Conservation (phyloP, 331 rosid species). For the Erythrophleum ivorense region DNA sequence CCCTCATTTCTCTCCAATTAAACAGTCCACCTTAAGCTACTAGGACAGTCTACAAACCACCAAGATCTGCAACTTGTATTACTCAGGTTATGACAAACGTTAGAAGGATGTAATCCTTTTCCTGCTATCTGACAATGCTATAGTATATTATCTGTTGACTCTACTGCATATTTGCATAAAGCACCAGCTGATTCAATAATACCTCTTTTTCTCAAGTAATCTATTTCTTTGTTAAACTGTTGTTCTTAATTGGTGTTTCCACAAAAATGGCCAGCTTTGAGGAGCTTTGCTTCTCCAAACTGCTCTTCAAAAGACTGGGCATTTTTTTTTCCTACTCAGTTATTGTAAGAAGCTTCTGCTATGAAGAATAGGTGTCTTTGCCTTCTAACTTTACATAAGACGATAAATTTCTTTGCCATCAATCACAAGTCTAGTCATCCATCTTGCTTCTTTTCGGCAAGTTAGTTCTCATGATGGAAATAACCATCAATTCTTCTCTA, state of each 20-base stretch:
- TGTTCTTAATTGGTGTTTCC: background rate
- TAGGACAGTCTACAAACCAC: constrained; percentile 21
- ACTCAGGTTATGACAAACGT: constrained; percentile 14
- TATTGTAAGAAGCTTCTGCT: constrained; percentile 8
- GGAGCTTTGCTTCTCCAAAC: constrained; percentile 18
- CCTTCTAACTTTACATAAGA: background rate
- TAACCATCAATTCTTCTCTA: background rate
- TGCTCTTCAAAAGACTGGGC: constrained; percentile 1
- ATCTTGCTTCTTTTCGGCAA: constrained; percentile 30
- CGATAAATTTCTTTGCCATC: constrained; percentile 9
- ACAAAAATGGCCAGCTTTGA: background rate
- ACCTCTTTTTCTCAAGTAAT: background rate
- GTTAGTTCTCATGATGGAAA: constrained; percentile 26
- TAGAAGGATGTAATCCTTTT: constrained; percentile 13
- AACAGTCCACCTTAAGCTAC: constrained; percentile 20
- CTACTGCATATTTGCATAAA: background rate
- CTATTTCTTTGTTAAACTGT: background rate
- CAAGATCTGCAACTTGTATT: constrained; percentile 15
- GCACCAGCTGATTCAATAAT: constrained; percentile 1
- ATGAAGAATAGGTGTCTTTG: background rate
- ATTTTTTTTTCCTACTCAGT: background rate
- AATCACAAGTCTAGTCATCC: constrained; percentile 1
- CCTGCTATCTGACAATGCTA: constrained; percentile 13
- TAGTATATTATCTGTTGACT: constrained; percentile 17
- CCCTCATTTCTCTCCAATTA: constrained; percentile 17